Evolutionary conservation across 768 basidiomycete genomes (phyloP), one percentile per base, ranked within the genome.

Genomic region (Psilocybe subaeruginosa): DNA sequence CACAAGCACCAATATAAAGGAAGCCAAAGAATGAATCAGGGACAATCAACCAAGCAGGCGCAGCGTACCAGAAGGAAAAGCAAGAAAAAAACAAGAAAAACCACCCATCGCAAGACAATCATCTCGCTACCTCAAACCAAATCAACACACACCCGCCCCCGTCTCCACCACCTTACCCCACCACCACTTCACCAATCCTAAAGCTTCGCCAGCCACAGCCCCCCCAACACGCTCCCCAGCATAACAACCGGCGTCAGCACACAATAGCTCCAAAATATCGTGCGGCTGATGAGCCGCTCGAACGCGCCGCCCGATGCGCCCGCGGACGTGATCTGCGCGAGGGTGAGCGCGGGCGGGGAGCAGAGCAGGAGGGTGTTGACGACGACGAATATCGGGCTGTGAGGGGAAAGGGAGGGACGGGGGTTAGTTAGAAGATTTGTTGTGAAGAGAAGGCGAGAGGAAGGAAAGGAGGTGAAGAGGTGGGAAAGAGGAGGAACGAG

Each of bases 181-280:
- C 23, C 23, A 23, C 23, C 23, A 23, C 23, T 2, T 23, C 23
- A 23, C 1, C 23, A 23, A 23, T 23, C 23, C 23, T 23, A 23
- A 23, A 85, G 67, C 64, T 83, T 85, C 1, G 87, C 77, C 9
- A 92, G 69, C 54, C 86, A 59, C 46, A 97, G 73, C 1, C 91
- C 1, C 91, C 92, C 69, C 47, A 96, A 82, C 52, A 96, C 91
- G 68, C 88, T 90, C 16, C 79, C 68, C 57, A 95, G 86, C 56
- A 88, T 93, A n/a, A 90, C 23, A 23, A 23, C 23, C 23, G 23
- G 23, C 23, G 23, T 23, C 23, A 23, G 23, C 23, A 23, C 23
- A 66, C 92, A 95, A 70, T 97, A 98, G 2, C 90, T 83, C 93
- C 94, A 95, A 72, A 95, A 95, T 61, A 98, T 93, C 0, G 96